phyloP scores from a whole-genome alignment of 306 rosid species.

The Styphnolobium japonicum region DNA sequence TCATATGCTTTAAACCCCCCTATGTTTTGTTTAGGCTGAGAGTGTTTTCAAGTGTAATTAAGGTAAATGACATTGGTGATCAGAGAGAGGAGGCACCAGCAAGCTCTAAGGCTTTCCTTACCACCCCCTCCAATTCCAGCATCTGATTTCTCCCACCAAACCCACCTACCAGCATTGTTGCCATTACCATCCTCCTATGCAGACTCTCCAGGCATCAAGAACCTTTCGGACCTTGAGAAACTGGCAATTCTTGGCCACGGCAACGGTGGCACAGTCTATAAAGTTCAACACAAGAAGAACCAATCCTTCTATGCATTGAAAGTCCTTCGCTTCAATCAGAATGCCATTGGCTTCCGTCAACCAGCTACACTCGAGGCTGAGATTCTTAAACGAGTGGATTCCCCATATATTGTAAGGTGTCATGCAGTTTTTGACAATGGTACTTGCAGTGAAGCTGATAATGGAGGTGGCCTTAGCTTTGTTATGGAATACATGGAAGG shows the following conservation, averaged over 20 bases:
- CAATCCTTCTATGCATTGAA: slow-evolving; percentile 56
- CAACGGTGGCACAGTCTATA: slow-evolving; percentile 56
- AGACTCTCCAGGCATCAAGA: slow-evolving; percentile 27
- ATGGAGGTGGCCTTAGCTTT: slow-evolving; percentile 34
- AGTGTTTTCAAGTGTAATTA: background rate
- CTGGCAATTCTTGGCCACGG: slow-evolving; percentile 58
- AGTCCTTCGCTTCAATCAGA: slow-evolving; percentile 40
- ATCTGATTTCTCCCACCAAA: slow-evolving; percentile 6
- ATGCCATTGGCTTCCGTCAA: slow-evolving; percentile 8
- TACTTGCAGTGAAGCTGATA: background rate
- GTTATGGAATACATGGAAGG: slow-evolving; percentile 67
- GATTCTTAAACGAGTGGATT: slow-evolving; percentile 57
- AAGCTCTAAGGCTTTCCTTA: slow-evolving; percentile 54
- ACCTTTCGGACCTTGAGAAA: slow-evolving; percentile 54
- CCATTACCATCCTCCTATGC: slow-evolving; percentile 20
- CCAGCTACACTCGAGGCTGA: slow-evolving; percentile 51
- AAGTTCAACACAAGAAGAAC: slow-evolving; percentile 48
- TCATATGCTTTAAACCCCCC: slow-evolving; percentile 15
- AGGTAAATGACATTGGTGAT: slow-evolving; percentile 57
- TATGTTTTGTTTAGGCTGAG: background rate
- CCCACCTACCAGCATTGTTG: background rate
- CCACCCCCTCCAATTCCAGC: slow-evolving; percentile 40
- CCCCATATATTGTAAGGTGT: slow-evolving; percentile 50
- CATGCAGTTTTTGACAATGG: slow-evolving; percentile 47
- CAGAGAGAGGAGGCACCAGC: slow-evolving; percentile 58